These are phyloP conservation scores for Drechslerella dactyloides DNA, from an alignment of 2,329 filamentous ascomycete species.

Conservation along the genomic window DNA sequence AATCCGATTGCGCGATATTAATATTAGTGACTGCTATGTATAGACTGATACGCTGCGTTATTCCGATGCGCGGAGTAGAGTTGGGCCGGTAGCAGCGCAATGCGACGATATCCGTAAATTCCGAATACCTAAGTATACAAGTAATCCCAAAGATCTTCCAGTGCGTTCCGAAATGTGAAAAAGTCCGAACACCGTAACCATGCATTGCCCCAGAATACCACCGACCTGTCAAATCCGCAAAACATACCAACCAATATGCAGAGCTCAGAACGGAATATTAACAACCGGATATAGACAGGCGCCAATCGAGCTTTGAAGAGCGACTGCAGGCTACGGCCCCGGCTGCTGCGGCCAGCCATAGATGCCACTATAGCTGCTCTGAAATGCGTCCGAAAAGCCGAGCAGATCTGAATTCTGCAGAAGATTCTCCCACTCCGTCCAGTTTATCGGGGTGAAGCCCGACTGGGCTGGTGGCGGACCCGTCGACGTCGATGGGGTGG, in stretches of 20 bases:
- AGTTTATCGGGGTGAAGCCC: conserved; percentile 44
- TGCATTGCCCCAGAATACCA: no score
- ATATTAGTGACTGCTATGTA: no score
- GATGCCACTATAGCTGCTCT: conserved; percentile 10
- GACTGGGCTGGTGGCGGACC: conserved; percentile 14
- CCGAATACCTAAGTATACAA: no score
- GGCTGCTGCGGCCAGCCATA: conserved; percentile 13
- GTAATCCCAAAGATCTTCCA: no score
- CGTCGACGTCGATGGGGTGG: conserved; percentile 5
- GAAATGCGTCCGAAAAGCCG: conserved; percentile 32
- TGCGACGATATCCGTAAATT: no score
- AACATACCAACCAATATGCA: no score
- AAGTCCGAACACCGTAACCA: not conserved
- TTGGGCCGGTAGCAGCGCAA: no score
- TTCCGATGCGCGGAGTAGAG: no score
- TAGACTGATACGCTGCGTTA: no score
- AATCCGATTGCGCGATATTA: no score
- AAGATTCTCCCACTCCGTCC: conserved; percentile 45
- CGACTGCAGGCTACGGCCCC: not conserved
- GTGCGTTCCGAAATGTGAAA: not conserved
- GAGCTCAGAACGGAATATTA: not conserved
- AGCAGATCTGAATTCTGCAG: conserved; percentile 46
- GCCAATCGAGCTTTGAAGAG: not conserved
- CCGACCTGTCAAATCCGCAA: no score
- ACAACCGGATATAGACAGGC: not conserved